Base-by-base conservation (phyloP, 495 filamentous ascomycete species). In the Annulohypoxylon stygium region DNA sequence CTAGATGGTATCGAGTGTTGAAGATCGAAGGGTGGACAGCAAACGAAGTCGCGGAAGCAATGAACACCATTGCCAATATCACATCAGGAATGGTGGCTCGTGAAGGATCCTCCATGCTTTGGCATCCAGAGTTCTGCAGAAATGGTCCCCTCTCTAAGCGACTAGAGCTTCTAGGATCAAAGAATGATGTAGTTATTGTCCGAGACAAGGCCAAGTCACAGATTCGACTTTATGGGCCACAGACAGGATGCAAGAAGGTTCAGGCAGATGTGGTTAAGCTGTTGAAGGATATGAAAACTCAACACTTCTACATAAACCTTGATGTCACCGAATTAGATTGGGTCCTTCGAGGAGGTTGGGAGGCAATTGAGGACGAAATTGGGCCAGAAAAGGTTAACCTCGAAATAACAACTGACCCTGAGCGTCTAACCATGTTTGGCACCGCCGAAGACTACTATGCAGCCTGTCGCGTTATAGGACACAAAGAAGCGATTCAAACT, bases 1-100 rank as follows among this genome's bases (percentile, higher is more conserved):
- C 75, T 1, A 47, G 54, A 8, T 64, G 65, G 26, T 75, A 76
- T 30, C 74, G 72, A 0, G 71, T 69, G 4, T 53, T 86, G 37
- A 82, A 85, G 51, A 63, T 87, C 5, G 84, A 84, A 53, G 83
- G 84, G 0, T 78, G 83, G 18, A 73, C 79, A 11, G 63, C 71
- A 6, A 73, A 80, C 20, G 73, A 69, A 1, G 81, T 86, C 25
- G 76, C 76, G 0, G 70, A 78, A 23, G 79, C 83, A 3, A 83
- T 83, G 43, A 75, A 78, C 6, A 54, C 68, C 0, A 72, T 86
- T 5, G 75, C 83, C 12, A 67, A 67, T 1, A 78, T 84, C 6
- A 58, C 77, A 37, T 26, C 54, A 0, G 76, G 78, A 1, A 58
- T 66, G 2, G 51, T 77, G 8, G 76, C 74, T 0, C 77, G 37